These are phyloP conservation scores for Silene noctiflora DNA, from an alignment of 179 eudicot species.

Conservation along the genomic window DNA sequence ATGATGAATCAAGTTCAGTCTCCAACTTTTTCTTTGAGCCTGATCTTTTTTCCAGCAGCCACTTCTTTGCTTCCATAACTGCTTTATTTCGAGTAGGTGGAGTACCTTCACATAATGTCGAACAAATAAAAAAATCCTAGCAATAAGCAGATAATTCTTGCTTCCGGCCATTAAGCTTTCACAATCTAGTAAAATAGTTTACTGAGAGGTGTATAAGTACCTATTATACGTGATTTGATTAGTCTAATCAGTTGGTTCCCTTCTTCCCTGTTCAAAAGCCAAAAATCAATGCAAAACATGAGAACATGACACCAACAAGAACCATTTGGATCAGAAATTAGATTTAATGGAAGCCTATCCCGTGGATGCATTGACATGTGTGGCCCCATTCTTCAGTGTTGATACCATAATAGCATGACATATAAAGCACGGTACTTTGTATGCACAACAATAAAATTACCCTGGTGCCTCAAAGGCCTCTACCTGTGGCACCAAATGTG, in stretches of 20 bases:
- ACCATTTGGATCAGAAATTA: neutral
- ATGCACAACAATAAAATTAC: constrained; percentile 1
- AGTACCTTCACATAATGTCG: constrained; percentile 25
- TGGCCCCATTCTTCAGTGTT: neutral
- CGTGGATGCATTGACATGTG: neutral
- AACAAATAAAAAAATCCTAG: constrained; percentile 11
- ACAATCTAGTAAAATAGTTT: constrained; percentile 9
- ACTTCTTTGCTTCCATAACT: constrained; percentile 70
- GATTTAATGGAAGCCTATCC: neutral
- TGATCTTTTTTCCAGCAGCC: constrained; percentile 74
- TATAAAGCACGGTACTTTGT: neutral
- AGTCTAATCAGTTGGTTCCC: constrained; percentile 55
- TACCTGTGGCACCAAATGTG: neutral
- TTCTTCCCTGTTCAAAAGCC: constrained; percentile 63
- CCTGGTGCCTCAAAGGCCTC: neutral
- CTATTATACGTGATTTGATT: constrained; percentile 55
- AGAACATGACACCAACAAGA: neutral
- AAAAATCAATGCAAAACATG: constrained; percentile 18
- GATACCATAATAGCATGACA: neutral
- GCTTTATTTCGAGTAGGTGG: constrained; percentile 47
- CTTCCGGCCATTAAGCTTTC: neutral
- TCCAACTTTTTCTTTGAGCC: constrained; percentile 43
- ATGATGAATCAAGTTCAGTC: constrained; percentile 31
- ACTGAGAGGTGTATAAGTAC: constrained; percentile 28
- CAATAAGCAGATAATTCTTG: neutral